These are phyloP conservation scores for Austroboletus novae-zelandiae DNA, from an alignment of 1,284 basidiomycete species.

Conservation along the genomic window DNA sequence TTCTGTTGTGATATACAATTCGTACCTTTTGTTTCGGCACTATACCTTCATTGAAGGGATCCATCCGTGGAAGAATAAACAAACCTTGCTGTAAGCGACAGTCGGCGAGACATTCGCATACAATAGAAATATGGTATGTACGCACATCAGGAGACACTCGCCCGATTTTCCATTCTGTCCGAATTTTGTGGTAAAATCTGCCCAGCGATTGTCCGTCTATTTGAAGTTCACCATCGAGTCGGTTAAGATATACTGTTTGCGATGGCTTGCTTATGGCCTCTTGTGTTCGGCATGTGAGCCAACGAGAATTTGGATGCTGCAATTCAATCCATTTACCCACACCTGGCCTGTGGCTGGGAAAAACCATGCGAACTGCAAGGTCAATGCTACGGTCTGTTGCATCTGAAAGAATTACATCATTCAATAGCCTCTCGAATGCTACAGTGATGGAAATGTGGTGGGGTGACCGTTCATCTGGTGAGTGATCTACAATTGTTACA, in stretches of 20 bases:
- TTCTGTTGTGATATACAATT: background rate
- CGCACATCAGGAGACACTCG: constrained; percentile 33
- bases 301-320: background rate
- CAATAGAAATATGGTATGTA: no score
- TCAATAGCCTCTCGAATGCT: background rate
- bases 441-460: background rate
- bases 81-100: no score
- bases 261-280: background rate
- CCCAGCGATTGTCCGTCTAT: constrained; percentile 36
- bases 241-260: background rate
- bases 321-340: background rate
- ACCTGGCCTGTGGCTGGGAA: constrained; percentile 18
- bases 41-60: background rate
- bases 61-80: no score
- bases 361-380: constrained; percentile 27
- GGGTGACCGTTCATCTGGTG: constrained; percentile 9
- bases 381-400: constrained; percentile 13
- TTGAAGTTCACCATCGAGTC: background rate
- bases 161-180: constrained; percentile 32
- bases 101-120: no score
- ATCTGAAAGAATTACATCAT: constrained; percentile 3
- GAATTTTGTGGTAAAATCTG: constrained; percentile 36
- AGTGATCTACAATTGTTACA: constrained; percentile 15
- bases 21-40: constrained; percentile 5
- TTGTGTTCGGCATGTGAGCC: background rate